Conservation (phyloP, 2,329 filamentous ascomycete genomes). For the Trichoderma brevicompactum region DNA sequence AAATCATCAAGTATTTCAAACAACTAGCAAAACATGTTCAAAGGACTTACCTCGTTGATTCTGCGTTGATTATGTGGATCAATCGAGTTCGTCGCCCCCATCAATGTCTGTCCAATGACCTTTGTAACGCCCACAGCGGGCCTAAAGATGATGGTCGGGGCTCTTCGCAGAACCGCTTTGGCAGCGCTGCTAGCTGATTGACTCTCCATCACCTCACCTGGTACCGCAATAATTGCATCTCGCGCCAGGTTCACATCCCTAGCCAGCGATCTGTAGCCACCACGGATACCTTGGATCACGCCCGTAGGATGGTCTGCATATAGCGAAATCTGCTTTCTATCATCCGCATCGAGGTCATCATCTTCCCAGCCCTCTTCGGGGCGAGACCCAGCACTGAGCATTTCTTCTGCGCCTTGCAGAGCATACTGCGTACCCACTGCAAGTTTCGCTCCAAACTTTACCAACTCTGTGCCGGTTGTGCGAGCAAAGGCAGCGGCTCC, state of each 20-base stretch:
- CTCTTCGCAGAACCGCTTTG: slow-evolving; percentile 74
- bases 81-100: slow-evolving; percentile 90
- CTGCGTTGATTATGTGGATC: slow-evolving; percentile 81
- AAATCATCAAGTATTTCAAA: not conserved
- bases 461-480: slow-evolving; percentile 91
- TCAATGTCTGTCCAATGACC: slow-evolving; percentile 82
- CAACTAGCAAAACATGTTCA: not conserved
- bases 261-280: slow-evolving; percentile 80
- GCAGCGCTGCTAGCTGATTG: slow-evolving; percentile 80
- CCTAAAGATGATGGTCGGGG: slow-evolving; percentile 90
- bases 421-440: slow-evolving; percentile 95
- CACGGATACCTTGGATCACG: slow-evolving; percentile 81
- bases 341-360: slow-evolving; percentile 67
- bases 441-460: slow-evolving; percentile 90
- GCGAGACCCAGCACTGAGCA: slow-evolving; percentile 60
- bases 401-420: slow-evolving; percentile 82
- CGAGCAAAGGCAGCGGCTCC: slow-evolving; percentile 88
- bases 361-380: slow-evolving; percentile 57
- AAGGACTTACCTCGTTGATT: slow-evolving; percentile 82
- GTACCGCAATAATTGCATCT: slow-evolving; percentile 93
- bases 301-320: slow-evolving; percentile 95
- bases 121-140: slow-evolving; percentile 90
- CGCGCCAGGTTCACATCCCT: slow-evolving; percentile 84
- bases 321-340: slow-evolving; percentile 79
- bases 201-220: slow-evolving; percentile 87